Evolutionary conservation across 2,329 filamentous ascomycete species (phyloP), one percentile per base, ranked within the genome.

Genomic region (Aspergillus sp.): DNA sequence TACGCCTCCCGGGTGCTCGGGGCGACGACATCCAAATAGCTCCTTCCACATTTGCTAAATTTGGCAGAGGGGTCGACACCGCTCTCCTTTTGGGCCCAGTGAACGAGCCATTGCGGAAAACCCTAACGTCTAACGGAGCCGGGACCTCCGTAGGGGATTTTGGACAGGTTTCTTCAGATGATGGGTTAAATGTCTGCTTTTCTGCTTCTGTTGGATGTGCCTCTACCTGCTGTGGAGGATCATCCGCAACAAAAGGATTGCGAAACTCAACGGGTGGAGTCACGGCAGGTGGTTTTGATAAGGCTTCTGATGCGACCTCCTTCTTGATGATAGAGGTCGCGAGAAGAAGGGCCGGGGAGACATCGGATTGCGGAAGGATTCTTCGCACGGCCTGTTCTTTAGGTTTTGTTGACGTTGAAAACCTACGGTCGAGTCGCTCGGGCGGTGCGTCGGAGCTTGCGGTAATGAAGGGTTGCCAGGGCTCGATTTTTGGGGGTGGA

Each of bases 291-390:
- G 68, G 61, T 45, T 66, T 62, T 58, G 71, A 64, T 51, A 63
- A 58, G 20, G 48, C 39, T n/a, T 59, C 64, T 51, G 68, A 62
- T 48, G 71, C 62, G 32, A 58, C 50, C 38, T 66, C 57, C 42
- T 63, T 65, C 26, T 59, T 62, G 5, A 63, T 67, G 38, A 78
- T 63, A 11, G 71, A 70, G 7, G 74, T 71, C 42, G 80, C 80
- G 49, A 81, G 71, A 41, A 84, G 65, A 42, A 84, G 72, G 43
- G 79, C 81, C 36, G 82, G 81, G 47, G 72, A 69, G 59, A 76
- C 69, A 60, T 74, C 74, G 15, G 71, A 66, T 54, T 78, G 73
- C 36, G 79, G 77, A 22, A 77, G 66, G 45, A 83, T 76, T 48
- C 76, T 74, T 53, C 75, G 78, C 49, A 78, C 67, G 15, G 69